Base-by-base conservation (phyloP, 495 filamentous ascomycete species). In the Extremus antarcticus region DNA sequence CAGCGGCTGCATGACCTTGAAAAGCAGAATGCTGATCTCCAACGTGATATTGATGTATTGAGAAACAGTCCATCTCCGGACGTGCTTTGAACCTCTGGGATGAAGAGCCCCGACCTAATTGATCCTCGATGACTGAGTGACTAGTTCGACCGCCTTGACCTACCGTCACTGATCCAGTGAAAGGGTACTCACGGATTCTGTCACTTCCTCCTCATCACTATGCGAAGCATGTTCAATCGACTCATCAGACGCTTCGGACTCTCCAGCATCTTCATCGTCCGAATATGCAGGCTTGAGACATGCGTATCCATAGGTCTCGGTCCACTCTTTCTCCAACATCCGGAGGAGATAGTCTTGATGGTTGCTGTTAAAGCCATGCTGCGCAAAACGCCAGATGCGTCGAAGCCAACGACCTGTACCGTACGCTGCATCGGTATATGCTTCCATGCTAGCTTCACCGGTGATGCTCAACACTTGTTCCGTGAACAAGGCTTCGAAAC, bases 1-100 rank as follows among this genome's bases (percentile, higher is more conserved):
- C 59, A 64, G 38, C 58, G 54, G 3, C 29, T 54, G 11, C 49
- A 53, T 20, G 48, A 51, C 2, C 41, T 61, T 2, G 58, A 63
- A 43, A 51, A 53, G 40, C 54, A 64, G 55, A 64, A 61, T 29
- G 17, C 16, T 25, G 38, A 55, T 11, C 23, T 61, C 9, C 54
- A 45, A 41, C 24, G 41, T n/a, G 46, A 58, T 17, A 16, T 52
- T 39, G 38, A 40, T 10, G n/a, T 41, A 16, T n/a, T 53, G 39
- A 47, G 32, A 39, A 56, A 4, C 7, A 35, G 29, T 35, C 29
- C 7, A 13, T 4, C 13, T 13, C 29, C 29, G 13, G 29, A 35
- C 4, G 29, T 35, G 29, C 13, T 35, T 4, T 7, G 29, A 35
- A 35, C 13, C 29, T 13, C 4, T 35, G 29, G 13, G 29, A 35